Evolutionary conservation across 148 eudicot genomes (phyloP).

Genomic region (Fagopyrum homotropicum): DNA sequence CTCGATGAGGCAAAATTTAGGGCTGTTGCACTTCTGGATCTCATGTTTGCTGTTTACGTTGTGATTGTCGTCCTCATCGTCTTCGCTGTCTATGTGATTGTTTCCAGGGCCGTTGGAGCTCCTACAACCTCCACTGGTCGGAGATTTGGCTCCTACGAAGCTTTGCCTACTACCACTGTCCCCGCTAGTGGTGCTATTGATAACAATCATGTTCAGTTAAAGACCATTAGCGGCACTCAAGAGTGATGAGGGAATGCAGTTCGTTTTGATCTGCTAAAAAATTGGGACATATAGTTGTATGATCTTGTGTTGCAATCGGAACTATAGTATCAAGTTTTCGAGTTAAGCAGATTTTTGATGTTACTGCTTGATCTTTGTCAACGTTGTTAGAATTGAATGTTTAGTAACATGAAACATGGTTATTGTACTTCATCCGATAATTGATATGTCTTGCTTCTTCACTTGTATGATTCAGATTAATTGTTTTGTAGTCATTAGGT

Average conservation of each 20-base stretch:
- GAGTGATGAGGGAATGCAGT: constrained; percentile 27
- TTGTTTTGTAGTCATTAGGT: neutral
- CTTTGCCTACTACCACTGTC: constrained; percentile 38
- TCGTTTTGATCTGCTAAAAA: neutral
- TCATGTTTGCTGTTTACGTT: constrained; percentile 60
- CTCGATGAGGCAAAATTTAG: constrained; percentile 67
- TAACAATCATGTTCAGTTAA: constrained; percentile 66
- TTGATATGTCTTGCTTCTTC: neutral
- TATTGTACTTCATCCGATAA: neutral
- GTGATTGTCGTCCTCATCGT: constrained; percentile 47
- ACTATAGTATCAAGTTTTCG: neutral
- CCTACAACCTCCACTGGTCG: constrained; percentile 8
- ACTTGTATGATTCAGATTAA: neutral
- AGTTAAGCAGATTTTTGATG: constrained; percentile 5
- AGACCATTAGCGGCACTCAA: constrained; percentile 77
- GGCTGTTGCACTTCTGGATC: constrained; percentile 68
- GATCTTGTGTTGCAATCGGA: neutral
- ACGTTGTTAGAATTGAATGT: neutral
- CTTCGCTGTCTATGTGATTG: constrained; percentile 37
- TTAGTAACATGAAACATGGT: neutral
- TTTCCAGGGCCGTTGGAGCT: constrained; percentile 39
- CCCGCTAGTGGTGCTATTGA: constrained; percentile 16
- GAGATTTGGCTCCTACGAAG: constrained; percentile 70
- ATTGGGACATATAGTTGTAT: neutral
- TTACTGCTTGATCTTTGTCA: neutral